phyloP scores from a whole-genome alignment of 192 early-diverging fungal genomes.

The Mortierella hygrophila region DNA sequence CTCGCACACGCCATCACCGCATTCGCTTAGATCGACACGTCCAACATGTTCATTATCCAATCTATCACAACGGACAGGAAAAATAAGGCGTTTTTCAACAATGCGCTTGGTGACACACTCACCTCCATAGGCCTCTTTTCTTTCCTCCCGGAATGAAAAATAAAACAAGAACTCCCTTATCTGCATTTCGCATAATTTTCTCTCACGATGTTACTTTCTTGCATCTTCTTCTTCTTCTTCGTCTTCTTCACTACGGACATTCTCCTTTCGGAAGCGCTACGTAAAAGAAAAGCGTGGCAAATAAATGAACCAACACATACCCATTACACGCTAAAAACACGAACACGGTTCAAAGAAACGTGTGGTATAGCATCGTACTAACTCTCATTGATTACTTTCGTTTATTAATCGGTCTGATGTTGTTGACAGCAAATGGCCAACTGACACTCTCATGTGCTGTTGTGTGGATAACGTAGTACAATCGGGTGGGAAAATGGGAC shows the following conservation, averaged over 20 bases:
- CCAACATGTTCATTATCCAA: too few relatives aligned
- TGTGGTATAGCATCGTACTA: not conserved
- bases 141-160: not conserved
- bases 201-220: not conserved
- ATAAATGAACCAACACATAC: not conserved
- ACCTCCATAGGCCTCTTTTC: not conserved
- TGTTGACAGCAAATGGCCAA: too few relatives aligned
- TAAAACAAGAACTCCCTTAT: not conserved
- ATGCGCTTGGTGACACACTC: not conserved
- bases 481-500: constrained; percentile 8
- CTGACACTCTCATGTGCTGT: not conserved
- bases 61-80: too few relatives aligned
- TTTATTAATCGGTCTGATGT: too few relatives aligned
- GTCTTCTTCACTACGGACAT: not conserved
- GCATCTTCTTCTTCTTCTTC: not conserved
- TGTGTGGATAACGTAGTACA: not conserved
- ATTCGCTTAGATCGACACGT: too few relatives aligned
- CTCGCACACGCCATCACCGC: too few relatives aligned
- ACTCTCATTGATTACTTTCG: not conserved
- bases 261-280: not conserved
- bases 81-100: too few relatives aligned
- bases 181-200: not conserved
- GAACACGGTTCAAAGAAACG: not conserved
- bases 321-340: not conserved
- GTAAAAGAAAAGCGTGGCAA: not conserved